Conservation (phyloP, 2,329 filamentous ascomycete genomes). For the Metarhizium brunneum region DNA sequence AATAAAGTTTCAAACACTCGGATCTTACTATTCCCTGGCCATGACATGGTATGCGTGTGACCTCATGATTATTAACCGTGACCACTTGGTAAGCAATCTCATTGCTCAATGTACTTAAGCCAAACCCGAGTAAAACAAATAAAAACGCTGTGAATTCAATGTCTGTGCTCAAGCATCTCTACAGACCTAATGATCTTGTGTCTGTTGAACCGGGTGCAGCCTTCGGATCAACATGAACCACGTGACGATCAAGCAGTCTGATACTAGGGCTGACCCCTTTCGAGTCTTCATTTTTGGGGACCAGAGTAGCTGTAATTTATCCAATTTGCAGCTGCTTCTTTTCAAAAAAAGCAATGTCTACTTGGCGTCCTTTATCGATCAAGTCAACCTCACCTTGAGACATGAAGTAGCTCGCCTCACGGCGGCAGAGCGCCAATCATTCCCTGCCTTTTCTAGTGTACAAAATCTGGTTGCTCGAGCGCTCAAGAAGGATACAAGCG, state of each 20-base stretch:
- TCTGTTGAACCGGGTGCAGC: background rate
- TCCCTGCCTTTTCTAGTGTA: slow-evolving; percentile 4
- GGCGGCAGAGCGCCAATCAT: slow-evolving; percentile 1
- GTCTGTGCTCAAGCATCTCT: background rate
- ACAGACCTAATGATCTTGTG: background rate
- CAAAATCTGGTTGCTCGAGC: slow-evolving; percentile 5
- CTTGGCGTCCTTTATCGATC: slow-evolving; percentile 4
- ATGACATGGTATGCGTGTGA: background rate
- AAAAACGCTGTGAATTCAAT: background rate
- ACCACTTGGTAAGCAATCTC: background rate
- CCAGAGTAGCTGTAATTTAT: background rate
- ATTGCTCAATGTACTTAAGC: background rate
- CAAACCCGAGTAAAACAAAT: background rate
- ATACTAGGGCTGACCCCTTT: background rate
- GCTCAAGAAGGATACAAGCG: background rate
- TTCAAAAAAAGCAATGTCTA: background rate
- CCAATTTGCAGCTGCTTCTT: background rate
- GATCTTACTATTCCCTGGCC: background rate
- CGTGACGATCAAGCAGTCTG: background rate
- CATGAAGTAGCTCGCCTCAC: slow-evolving; percentile 2
- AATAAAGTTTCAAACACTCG: background rate
- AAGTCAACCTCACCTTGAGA: slow-evolving; percentile 1
- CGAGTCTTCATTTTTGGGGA: background rate
- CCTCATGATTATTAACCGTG: background rate
- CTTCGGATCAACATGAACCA: background rate